Conservation (phyloP, 2,329 filamentous ascomycete genomes). For the Phaeosphaeriaceae sp. region DNA sequence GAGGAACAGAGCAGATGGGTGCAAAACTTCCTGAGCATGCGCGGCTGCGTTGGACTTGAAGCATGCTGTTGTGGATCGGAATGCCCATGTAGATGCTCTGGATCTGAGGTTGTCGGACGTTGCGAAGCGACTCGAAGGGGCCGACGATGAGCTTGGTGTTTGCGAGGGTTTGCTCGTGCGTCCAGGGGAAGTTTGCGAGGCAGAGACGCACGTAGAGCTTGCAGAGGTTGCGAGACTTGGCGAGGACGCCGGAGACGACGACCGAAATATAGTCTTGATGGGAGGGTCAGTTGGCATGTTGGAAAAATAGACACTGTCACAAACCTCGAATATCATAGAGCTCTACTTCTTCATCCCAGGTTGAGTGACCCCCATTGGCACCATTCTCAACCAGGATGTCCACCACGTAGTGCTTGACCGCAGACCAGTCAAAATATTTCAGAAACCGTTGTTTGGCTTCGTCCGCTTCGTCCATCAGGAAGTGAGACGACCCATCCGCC, state of each 20-base stretch:
- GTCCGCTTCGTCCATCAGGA: slow-evolving; percentile 21
- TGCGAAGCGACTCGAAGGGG: slow-evolving; percentile 40
- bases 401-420: slow-evolving; percentile 44
- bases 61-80: slow-evolving; percentile 23
- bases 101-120: slow-evolving; percentile 36
- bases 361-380: not conserved
- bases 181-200: slow-evolving; percentile 35
- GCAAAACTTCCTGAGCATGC: slow-evolving; percentile 1
- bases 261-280: slow-evolving; percentile 38
- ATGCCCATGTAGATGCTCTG: slow-evolving; percentile 30
- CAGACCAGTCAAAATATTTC: slow-evolving; percentile 32
- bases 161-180: slow-evolving; percentile 22
- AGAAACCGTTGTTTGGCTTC: slow-evolving; percentile 31
- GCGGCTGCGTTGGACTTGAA: slow-evolving; percentile 9
- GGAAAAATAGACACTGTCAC: not conserved
- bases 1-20: slow-evolving; percentile 35
- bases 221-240: slow-evolving; percentile 35
- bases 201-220: slow-evolving; percentile 39
- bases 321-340: slow-evolving; percentile 44
- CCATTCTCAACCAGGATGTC: slow-evolving; percentile 41
- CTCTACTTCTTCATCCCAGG: slow-evolving; percentile 46
- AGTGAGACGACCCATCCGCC: slow-evolving; percentile 33
- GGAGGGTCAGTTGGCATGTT: not conserved
- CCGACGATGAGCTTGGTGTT: slow-evolving; percentile 35
- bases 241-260: slow-evolving; percentile 39